Evolutionary conservation across 306 rosid species (phyloP).

Genomic region (Vigna radiata): DNA sequence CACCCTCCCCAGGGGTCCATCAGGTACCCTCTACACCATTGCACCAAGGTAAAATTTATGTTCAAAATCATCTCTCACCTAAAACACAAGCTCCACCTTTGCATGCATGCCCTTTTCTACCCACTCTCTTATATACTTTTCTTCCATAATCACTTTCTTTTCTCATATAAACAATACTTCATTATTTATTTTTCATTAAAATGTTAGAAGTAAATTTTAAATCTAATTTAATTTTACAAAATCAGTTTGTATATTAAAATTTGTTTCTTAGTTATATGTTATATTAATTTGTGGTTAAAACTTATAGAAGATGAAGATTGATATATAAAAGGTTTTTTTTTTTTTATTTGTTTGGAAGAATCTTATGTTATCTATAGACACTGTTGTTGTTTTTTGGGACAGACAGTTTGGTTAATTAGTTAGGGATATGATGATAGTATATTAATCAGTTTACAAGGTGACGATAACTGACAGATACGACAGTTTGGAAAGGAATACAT

Average conservation of each 20-base stretch:
- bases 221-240: too few species aligned
- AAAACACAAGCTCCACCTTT: not conserved
- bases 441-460: not conserved
- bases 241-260: too few species aligned
- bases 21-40: not conserved
- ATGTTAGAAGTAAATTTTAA: too few species aligned
- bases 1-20: not conserved
- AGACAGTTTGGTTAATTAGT: not conserved
- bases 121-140: not conserved
- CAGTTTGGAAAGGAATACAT: not conserved
- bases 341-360: too few species aligned
- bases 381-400: not conserved
- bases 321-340: too few species aligned
- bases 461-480: not conserved
- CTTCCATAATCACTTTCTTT: not conserved
- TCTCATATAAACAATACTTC: not conserved
- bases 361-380: not conserved
- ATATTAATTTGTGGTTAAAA: too few species aligned
- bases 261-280: too few species aligned
- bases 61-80: conserved; percentile 1
- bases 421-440: not conserved
- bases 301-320: too few species aligned
- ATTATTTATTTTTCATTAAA: too few species aligned
- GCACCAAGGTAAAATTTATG: not conserved
- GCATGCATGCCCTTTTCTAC: not conserved